These are phyloP conservation scores for Forsythia viridissima DNA, from an alignment of 257 asterid genomes.

Conservation along the genomic window DNA sequence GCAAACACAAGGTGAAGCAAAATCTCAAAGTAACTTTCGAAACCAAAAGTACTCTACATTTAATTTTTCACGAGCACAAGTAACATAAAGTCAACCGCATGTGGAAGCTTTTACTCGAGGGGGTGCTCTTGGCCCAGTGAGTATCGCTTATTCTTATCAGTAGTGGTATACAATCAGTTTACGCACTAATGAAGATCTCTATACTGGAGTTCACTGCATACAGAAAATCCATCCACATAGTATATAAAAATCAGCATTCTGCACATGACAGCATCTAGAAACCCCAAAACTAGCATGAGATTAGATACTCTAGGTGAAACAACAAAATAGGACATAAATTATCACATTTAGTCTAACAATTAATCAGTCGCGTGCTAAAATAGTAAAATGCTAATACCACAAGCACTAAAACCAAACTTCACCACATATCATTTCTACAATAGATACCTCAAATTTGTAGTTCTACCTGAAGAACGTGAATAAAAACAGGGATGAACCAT, in stretches of 20 bases:
- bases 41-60: background rate
- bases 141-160: too few species aligned
- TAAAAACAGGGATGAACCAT: too few species aligned
- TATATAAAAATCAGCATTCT: background rate
- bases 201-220: background rate
- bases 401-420: background rate
- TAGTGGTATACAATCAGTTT: too few species aligned
- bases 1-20: constrained; percentile 14
- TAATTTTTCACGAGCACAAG: background rate
- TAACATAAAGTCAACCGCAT: background rate
- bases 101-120: too few species aligned
- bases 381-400: background rate
- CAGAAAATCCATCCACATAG: background rate
- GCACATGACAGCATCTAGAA: background rate
- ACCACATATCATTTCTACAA: background rate
- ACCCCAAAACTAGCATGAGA: background rate
- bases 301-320: background rate
- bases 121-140: too few species aligned
- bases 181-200: too few species aligned
- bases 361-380: background rate
- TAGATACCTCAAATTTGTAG: background rate
- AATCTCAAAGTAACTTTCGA: constrained; percentile 14
- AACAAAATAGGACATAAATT: background rate
- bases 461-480: background rate
- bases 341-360: background rate